phyloP scores from a whole-genome alignment of 345 rosid genomes.

The Euphorbia tirucalli region DNA sequence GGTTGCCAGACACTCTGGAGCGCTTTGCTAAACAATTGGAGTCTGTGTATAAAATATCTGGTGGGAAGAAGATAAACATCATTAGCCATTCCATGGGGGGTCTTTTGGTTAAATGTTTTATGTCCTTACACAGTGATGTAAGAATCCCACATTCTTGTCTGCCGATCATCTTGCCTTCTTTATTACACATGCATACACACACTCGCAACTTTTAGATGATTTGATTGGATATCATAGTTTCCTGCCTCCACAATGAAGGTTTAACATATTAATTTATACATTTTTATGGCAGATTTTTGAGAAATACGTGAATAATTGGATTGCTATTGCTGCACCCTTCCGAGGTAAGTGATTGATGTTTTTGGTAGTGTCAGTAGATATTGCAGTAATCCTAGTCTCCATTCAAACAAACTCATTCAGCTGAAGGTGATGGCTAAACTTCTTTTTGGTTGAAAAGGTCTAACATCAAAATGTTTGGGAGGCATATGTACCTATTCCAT shows the following conservation, averaged over 20 bases:
- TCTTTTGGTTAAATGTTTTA: slow-evolving; percentile 86
- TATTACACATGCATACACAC: not conserved
- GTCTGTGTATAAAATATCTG: slow-evolving; percentile 66
- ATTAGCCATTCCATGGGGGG: slow-evolving; percentile 99
- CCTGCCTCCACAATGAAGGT: not conserved
- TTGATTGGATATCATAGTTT: slow-evolving; percentile 4
- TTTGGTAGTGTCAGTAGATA: not conserved
- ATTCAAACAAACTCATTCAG: not conserved
- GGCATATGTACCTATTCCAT: not conserved
- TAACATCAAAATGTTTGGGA: not conserved
- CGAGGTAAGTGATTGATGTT: slow-evolving; percentile 46
- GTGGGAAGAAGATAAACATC: slow-evolving; percentile 82
- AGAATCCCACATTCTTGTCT: slow-evolving; percentile 2
- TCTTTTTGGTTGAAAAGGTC: not conserved
- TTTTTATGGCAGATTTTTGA: slow-evolving; percentile 56
- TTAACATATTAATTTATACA: not conserved
- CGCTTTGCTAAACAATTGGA: slow-evolving; percentile 64
- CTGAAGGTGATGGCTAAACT: not conserved
- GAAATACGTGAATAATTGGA: slow-evolving; percentile 91
- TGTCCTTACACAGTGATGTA: slow-evolving; percentile 80
- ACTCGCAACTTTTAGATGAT: not conserved
- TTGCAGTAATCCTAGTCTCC: not conserved
- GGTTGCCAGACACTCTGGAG: slow-evolving; percentile 74
- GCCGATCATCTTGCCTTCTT: not conserved
- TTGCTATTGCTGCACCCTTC: slow-evolving; percentile 95